Evolutionary conservation across 2,329 filamentous ascomycete species (phyloP).

Genomic region (Diaporthe citrichinensis): DNA sequence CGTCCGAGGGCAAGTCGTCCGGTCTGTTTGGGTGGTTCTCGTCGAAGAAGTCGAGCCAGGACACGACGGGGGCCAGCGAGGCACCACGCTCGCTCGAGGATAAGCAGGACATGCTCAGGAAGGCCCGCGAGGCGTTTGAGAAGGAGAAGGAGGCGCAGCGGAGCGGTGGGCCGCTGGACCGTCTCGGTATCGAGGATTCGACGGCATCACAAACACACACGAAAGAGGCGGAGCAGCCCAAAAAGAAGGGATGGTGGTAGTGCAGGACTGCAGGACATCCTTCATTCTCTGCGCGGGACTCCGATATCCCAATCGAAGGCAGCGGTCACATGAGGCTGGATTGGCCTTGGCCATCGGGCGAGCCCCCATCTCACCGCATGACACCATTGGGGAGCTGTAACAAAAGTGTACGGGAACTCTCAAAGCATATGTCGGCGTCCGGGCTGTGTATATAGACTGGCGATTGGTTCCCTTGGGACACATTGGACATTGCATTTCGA

Average conservation of each 20-base stretch:
- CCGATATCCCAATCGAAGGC: background rate
- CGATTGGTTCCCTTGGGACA: constrained; percentile 33
- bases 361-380: constrained; percentile 7
- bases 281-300: background rate
- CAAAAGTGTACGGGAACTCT: constrained; percentile 35
- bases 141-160: constrained; percentile 66
- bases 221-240: constrained; percentile 45
- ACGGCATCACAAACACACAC: constrained; percentile 44
- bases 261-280: constrained; percentile 45
- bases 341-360: background rate
- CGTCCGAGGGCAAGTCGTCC: constrained; percentile 42
- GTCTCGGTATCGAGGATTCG: constrained; percentile 58
- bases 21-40: constrained; percentile 49
- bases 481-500: constrained; percentile 28
- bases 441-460: constrained; percentile 44
- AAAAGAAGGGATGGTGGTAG: constrained; percentile 66
- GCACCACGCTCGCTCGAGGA: constrained; percentile 52
- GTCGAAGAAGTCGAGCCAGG: constrained; percentile 32
- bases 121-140: constrained; percentile 62
- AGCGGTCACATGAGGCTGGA: no score
- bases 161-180: constrained; percentile 65
- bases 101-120: constrained; percentile 51
- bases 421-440: constrained; percentile 40
- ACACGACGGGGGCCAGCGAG: constrained; percentile 48
- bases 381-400: constrained; percentile 27